phyloP scores from a whole-genome alignment of 176 grass and related monocot genomes.

The Saccharum officinarum region DNA sequence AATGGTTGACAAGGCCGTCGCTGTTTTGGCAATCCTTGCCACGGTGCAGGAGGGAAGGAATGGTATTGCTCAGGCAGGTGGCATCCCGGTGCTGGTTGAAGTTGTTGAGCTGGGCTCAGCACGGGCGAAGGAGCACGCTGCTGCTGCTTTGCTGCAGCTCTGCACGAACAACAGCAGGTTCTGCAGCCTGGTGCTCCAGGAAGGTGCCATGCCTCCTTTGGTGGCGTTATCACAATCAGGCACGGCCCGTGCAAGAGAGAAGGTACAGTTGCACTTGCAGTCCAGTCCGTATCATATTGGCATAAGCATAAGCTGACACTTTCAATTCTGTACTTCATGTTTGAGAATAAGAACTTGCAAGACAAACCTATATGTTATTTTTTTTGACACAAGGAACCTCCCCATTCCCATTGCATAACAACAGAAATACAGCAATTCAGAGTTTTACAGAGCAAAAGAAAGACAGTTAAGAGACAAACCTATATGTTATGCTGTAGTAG shows the following conservation, averaged over 20 bases:
- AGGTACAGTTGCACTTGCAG: constrained; percentile 48
- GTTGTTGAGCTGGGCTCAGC: constrained; percentile 88
- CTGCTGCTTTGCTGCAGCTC: constrained; percentile 68
- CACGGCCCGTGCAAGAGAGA: constrained; percentile 84
- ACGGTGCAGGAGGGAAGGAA: constrained; percentile 65
- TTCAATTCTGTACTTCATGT: neutral
- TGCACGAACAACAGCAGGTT: constrained; percentile 73
- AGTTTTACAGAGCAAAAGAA: too few relatives aligned
- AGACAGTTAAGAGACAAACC: too few relatives aligned
- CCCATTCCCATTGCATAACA: too few relatives aligned
- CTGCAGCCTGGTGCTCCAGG: constrained; percentile 80
- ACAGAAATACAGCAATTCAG: too few relatives aligned
- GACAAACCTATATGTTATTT: neutral
- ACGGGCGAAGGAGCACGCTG: constrained; percentile 77
- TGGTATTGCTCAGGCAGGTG: constrained; percentile 60
- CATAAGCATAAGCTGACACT: neutral
- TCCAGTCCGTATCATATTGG: neutral
- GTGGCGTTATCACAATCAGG: constrained; percentile 80
- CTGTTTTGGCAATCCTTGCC: constrained; percentile 83
- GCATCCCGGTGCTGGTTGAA: constrained; percentile 75
- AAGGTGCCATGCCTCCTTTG: constrained; percentile 82
- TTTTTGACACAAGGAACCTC: too few relatives aligned
- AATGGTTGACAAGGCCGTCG: constrained; percentile 85
- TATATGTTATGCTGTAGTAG: neutral
- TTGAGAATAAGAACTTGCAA: neutral